Conservation (phyloP, 2,329 filamentous ascomycete genomes). For the Lasiodiplodia citricola region DNA sequence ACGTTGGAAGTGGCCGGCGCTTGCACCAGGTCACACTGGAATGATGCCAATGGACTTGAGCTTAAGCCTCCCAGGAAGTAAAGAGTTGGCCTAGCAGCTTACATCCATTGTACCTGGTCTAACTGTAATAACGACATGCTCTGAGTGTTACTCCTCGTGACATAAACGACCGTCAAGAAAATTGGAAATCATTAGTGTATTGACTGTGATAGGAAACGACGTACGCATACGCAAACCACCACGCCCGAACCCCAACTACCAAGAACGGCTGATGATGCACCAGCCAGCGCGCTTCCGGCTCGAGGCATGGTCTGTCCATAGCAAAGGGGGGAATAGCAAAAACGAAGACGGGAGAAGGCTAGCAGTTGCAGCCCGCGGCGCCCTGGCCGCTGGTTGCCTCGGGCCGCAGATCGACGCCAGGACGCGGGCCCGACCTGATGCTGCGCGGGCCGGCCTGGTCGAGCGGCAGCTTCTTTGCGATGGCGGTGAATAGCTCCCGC, state of each 20-base stretch:
- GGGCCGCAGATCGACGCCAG: conserved; percentile 70
- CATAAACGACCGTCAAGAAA: conserved; percentile 27
- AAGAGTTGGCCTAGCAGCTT: conserved; percentile 20
- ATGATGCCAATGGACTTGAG: background rate
- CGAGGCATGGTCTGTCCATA: conserved; percentile 15
- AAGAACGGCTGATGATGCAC: conserved; percentile 22
- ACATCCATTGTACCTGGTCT: conserved; percentile 25
- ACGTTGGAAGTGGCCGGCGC: background rate
- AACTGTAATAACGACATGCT: conserved; percentile 25
- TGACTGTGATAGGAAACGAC: conserved; percentile 27
- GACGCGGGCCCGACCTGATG: conserved; percentile 67
- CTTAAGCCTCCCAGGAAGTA: background rate
- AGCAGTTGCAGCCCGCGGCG: conserved; percentile 69
- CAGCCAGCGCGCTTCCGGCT: conserved; percentile 12
- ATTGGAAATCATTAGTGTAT: conserved; percentile 28
- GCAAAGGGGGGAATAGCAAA: conserved; percentile 27
- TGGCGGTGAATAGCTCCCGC: conserved; percentile 91
- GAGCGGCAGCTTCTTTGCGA: conserved; percentile 95
- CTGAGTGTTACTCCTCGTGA: conserved; percentile 21
- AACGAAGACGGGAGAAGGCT: conserved; percentile 34
- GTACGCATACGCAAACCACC: conserved; percentile 26
- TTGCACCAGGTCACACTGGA: background rate
- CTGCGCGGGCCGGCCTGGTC: conserved; percentile 95
- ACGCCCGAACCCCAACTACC: conserved; percentile 27
- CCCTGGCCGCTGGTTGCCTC: conserved; percentile 64